phyloP scores from a whole-genome alignment of 2,329 filamentous ascomycete species.

The Trematosphaeria pertusa region DNA sequence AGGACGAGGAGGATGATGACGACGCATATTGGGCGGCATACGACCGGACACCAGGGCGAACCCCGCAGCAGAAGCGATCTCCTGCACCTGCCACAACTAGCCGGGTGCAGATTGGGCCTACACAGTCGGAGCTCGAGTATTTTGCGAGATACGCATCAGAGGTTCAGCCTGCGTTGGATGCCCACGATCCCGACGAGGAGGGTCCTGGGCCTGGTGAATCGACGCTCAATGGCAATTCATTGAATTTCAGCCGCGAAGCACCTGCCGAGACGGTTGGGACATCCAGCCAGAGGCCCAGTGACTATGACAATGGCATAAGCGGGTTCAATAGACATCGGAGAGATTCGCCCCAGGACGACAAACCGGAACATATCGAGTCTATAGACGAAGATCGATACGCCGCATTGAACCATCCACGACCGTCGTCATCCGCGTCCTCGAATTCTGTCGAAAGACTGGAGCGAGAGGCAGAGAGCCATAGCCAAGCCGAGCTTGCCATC shows the following conservation, averaged over 20 bases:
- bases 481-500: slow-evolving; percentile 73
- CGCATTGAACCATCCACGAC: slow-evolving; percentile 42
- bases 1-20: slow-evolving; percentile 70
- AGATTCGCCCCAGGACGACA: slow-evolving; percentile 22
- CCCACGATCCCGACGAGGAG: slow-evolving; percentile 79
- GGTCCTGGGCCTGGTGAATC: slow-evolving; percentile 55
- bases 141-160: slow-evolving; percentile 76
- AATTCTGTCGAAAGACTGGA: slow-evolving; percentile 66
- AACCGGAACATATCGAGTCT: slow-evolving; percentile 29
- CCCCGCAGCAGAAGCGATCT: slow-evolving; percentile 60
- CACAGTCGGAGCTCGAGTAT: slow-evolving; percentile 70
- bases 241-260: slow-evolving; percentile 50
- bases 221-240: slow-evolving; percentile 61
- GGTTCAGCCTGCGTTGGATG: slow-evolving; percentile 82
- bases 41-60: slow-evolving; percentile 68
- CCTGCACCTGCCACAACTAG: slow-evolving; percentile 62
- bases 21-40: slow-evolving; percentile 84
- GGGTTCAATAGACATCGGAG: slow-evolving; percentile 11
- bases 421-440: slow-evolving; percentile 51
- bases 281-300: slow-evolving; percentile 35
- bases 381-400: slow-evolving; percentile 27
- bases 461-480: slow-evolving; percentile 61
- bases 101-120: slow-evolving; percentile 43
- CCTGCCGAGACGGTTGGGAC: no score
- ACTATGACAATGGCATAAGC: slow-evolving; percentile 28